Percentiles rank a stretch among this genome's conserved stretches.
These are phyloP conservation scores for Aspergillus haitiensis DNA, from an alignment of 495 filamentous ascomycete species.

Conservation along the genomic window DNA sequence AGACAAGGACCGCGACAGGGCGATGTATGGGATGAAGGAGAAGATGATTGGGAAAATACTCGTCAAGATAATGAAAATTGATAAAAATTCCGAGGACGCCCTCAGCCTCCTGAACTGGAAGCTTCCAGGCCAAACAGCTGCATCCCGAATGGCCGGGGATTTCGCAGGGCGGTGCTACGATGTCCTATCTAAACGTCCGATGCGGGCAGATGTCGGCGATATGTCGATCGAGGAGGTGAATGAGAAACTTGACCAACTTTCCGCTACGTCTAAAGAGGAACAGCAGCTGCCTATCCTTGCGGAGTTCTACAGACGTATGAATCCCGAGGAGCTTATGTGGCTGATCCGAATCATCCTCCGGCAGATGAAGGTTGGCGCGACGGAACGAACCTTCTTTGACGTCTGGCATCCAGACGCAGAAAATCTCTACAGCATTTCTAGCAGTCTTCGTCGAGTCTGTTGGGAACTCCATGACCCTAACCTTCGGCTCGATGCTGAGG, in stretches of 20 bases:
- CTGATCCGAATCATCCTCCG: slow-evolving; percentile 90
- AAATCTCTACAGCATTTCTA: slow-evolving; percentile 85
- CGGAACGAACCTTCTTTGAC: slow-evolving; percentile 87
- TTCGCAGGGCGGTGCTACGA: slow-evolving; percentile 88
- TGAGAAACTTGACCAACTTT: slow-evolving; percentile 75
- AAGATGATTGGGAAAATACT: slow-evolving; percentile 84
- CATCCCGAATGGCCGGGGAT: slow-evolving; percentile 73
- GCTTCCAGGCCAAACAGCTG: slow-evolving; percentile 67
- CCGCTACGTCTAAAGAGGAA: slow-evolving; percentile 73
- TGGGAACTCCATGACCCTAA: slow-evolving; percentile 87
- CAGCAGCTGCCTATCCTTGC: slow-evolving; percentile 76
- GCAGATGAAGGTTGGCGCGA: slow-evolving; percentile 97
- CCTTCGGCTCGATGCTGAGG: slow-evolving; percentile 70
- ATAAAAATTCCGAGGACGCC: slow-evolving; percentile 86
- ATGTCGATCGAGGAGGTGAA: slow-evolving; percentile 91
- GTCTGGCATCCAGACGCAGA: slow-evolving; percentile 95
- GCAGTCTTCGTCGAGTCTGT: slow-evolving; percentile 84
- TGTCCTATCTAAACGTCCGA: slow-evolving; percentile 79
- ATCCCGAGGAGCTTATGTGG: slow-evolving; percentile 91
- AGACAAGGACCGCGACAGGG: slow-evolving; percentile 87
- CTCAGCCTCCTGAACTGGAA: slow-evolving; percentile 90
- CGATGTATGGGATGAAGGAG: slow-evolving; percentile 95
- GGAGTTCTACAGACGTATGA: slow-evolving; percentile 87
- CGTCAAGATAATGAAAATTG: slow-evolving; percentile 89
- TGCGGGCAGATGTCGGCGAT: slow-evolving; percentile 69